Evolutionary conservation across 2,329 filamentous ascomycete genomes (phyloP), one percentile per base, ranked within the genome.

Genomic region (Geosmithia flava): DNA sequence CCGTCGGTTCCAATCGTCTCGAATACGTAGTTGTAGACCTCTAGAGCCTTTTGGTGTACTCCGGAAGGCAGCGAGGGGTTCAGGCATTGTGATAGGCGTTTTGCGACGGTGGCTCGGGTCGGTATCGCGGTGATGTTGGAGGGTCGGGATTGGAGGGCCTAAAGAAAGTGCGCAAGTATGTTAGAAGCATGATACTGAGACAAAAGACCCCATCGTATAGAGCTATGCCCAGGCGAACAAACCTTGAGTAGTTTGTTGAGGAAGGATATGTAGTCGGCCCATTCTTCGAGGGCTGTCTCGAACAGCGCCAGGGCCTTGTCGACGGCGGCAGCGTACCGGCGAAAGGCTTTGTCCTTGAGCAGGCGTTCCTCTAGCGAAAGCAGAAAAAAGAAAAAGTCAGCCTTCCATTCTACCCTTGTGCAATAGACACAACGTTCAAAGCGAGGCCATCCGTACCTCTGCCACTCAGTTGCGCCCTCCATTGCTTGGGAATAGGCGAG

Each of bases 221-320:
- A 16, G 6, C 13, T 3, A 37, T 16, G 6, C 33, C 15, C 11
- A 13, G 33, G 33, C 11, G 33, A 11, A 11, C 63, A 56, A 63
- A 90, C 87, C 80, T 96, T 97, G 52, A 95, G 73, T 45, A 98
- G 74, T 52, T 88, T 81, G 61, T 87, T 94, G 49, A 98, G 70
- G 63, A 97, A 98, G 17, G 91, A 95, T 59, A 98, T 98, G 62
- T 98, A 98, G 68, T 98, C 93, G 45, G 94, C 93, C 93, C 93
- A 98, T 80, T 98, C 93, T 67, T 97, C 89, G 56, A 96, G 74
- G 29, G 88, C 82, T 16, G 87, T 90, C 62, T 98, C 93, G 69
- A 96, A 98, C 33, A 95, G 75, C 44, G 85, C 79, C 52, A 98
- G 75, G 33, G 89, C 86, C 63, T 89, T 81, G 60, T 97, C 91